Evolutionary conservation across 2,329 filamentous ascomycete genomes (phyloP), one percentile per base, ranked within the genome.

Genomic region (Penicillium sp.): DNA sequence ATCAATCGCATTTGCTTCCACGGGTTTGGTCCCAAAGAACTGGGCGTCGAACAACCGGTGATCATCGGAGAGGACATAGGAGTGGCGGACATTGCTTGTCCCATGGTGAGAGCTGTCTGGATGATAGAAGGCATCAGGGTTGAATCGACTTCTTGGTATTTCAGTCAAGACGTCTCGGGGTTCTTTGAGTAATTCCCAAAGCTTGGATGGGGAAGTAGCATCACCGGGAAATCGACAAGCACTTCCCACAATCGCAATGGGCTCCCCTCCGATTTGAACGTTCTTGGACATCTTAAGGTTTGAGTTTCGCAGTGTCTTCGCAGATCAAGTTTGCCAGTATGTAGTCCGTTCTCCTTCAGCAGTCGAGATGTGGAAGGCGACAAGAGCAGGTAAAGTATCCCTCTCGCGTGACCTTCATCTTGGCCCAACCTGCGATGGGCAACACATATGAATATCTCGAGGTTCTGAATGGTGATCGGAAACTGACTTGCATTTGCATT

Each of bases 1-100:
- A 42, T 70, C 68, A 37, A 70, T 69, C 2, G 64, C 63, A 22
- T 66, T 79, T 4, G 67, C 67, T 55, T 70, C 67, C 9, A 65
- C 54, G 16, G 61, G 65, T 22, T 66, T 66, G 9, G 66, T 66
- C 24, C 63, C 64, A 44, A 70, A 70, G 55, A 70, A 70, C 6
- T 64, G 61, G 10, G 65, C 65, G 45, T 69, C 67, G 39, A 70
- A 70, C 26, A 62, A 42, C 19, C 62, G 61, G 47, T 64, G 55
- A 37, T 69, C 64, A 21, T 68, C 62, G 3, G 59, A 60, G 14
- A 70, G 56, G 2, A 68, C 48, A 49, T 70, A 70, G 3, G 66
- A 66, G 29, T 67, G 59, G 9, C 59, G 61, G 10, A 65, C 65
- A 27, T 67, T 68, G n/a, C 60, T 65, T 11, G 64, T 67, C 11